These are phyloP conservation scores for Apophysomyces variabilis DNA, from an alignment of 371 early-diverging fungal genomes.

Conservation along the genomic window DNA sequence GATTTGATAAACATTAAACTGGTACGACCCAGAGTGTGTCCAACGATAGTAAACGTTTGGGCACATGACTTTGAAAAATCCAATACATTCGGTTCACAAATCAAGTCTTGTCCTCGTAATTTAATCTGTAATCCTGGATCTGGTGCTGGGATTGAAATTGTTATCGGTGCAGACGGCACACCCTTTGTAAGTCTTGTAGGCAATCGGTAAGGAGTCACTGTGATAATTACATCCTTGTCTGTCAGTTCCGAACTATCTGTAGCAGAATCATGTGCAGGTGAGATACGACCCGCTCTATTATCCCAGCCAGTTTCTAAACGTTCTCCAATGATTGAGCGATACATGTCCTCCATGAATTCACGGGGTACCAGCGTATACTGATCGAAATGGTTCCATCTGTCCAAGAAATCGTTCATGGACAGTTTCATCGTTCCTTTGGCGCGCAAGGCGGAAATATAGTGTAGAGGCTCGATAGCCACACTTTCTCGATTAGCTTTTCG, in stretches of 20 bases:
- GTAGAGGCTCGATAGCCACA: conserved; percentile 45
- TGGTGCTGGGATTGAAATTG: conserved; percentile 62
- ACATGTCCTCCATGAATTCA: conserved; percentile 57
- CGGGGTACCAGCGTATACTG: conserved; percentile 47
- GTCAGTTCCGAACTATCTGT: conserved; percentile 16
- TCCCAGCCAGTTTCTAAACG: conserved; percentile 64
- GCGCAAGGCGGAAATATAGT: conserved; percentile 44
- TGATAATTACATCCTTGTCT: conserved; percentile 43
- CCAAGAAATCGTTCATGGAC: conserved; percentile 43
- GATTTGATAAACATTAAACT: conserved; percentile 66
- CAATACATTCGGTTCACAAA: conserved; percentile 61
- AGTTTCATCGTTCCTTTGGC: conserved; percentile 33
- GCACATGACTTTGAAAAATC: conserved; percentile 60
- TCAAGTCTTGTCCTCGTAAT: conserved; percentile 63
- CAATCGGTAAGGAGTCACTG: conserved; percentile 50
- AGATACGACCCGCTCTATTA: conserved; percentile 26
- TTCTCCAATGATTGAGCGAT: conserved; percentile 53
- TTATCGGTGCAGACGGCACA: conserved; percentile 61
- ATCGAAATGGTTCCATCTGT: conserved; percentile 52
- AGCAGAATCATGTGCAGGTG: conserved; percentile 14
- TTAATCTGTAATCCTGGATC: conserved; percentile 69
- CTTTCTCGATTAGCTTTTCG: conserved; percentile 32
- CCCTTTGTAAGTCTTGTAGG: conserved; percentile 66
- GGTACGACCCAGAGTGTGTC: conserved; percentile 68
- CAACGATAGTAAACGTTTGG: conserved; percentile 66